Evolutionary conservation across 108 stramenopile species (phyloP).

Genomic region (Skeletonema tropicum): DNA sequence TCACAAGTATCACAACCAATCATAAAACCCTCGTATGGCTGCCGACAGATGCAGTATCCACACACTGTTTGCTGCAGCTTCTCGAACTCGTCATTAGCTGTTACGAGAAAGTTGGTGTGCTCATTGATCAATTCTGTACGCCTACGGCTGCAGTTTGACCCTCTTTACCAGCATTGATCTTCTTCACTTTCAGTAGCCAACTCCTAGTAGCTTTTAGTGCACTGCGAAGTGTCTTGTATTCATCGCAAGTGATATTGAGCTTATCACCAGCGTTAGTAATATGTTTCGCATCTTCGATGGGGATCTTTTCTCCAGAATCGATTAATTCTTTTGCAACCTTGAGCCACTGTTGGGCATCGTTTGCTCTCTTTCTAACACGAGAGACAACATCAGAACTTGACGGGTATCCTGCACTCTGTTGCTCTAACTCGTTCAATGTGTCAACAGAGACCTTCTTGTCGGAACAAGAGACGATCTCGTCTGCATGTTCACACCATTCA

Average conservation of each 20-base stretch:
- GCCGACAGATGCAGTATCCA: slow-evolving; percentile 89
- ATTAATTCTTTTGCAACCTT: slow-evolving; percentile 32
- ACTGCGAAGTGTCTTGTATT: slow-evolving; percentile 55
- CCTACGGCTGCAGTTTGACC: slow-evolving; percentile 38
- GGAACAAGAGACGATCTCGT: slow-evolving; percentile 48
- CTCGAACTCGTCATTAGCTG: slow-evolving; percentile 71
- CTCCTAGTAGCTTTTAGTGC: slow-evolving; percentile 54
- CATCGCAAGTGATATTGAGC: slow-evolving; percentile 58
- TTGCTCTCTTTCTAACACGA: slow-evolving; percentile 51
- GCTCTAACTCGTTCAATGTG: slow-evolving; percentile 55
- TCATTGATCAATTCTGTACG: slow-evolving; percentile 69
- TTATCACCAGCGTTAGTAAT: slow-evolving; percentile 63
- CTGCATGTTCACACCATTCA: slow-evolving; percentile 63
- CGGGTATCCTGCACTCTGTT: slow-evolving; percentile 58
- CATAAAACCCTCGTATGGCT: slow-evolving; percentile 96
- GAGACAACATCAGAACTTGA: slow-evolving; percentile 64
- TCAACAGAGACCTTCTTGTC: slow-evolving; percentile 62
- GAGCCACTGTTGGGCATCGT: slow-evolving; percentile 54
- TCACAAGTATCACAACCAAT: slow-evolving; percentile 93
- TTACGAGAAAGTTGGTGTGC: slow-evolving; percentile 64
- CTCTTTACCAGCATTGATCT: slow-evolving; percentile 47
- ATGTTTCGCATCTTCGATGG: slow-evolving; percentile 60
- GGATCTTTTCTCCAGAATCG: slow-evolving; percentile 52
- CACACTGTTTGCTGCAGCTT: slow-evolving; percentile 64
- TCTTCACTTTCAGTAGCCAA: slow-evolving; percentile 68